Base-by-base conservation (phyloP, 2,329 filamentous ascomycete genomes). In the Endoconidiophora polonica region DNA sequence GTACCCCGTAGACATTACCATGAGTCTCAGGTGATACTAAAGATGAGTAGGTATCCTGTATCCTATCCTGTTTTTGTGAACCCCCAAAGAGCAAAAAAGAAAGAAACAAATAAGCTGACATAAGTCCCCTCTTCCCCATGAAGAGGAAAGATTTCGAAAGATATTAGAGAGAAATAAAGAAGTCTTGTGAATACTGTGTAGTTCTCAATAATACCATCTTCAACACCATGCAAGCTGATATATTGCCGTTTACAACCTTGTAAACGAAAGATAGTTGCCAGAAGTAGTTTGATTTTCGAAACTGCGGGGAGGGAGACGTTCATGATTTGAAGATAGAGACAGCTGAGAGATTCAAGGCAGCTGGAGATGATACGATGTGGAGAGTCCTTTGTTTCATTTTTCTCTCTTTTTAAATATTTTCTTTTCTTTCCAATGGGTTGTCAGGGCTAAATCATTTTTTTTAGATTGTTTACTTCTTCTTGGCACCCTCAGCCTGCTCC, bases 401-500 rank as follows among this genome's bases (percentile, higher is more conserved):
- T 48, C 48, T 46, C 37, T 52, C 46, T 54, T 52, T 46, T 46
- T 50, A 23, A 40, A 44, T 44, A 43, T 48, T 48, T 38, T 51
- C 22, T 42, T 39, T 46, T 42, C 38, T 41, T 51, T 44, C 49
- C 33, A 38, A 42, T 42, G 24, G 40, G 24, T 44, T 41, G 42
- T 36, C 46, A 53, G 37, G 49, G 39, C 45, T 46, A 46, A 50
- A 53, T 54, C 54, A 55, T 57, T 57, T 58, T 53, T 50, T 18
- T 18, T 18, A 18, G 54, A 54, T 70, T 71, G 58, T 74, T 78
- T 84, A 79, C 73, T 79, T 79, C 74, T 78, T 79, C 70, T 75
- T 79, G 63, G 73, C 68, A 64, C 71, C 67, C 65, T 69, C 83
- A 76, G 86, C 83, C 75, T 94, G 86, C 79, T 96, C 90, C 84